Base-by-base conservation (phyloP, 2,329 filamentous ascomycete genomes). In the Coniochaeta hoffmannii region DNA sequence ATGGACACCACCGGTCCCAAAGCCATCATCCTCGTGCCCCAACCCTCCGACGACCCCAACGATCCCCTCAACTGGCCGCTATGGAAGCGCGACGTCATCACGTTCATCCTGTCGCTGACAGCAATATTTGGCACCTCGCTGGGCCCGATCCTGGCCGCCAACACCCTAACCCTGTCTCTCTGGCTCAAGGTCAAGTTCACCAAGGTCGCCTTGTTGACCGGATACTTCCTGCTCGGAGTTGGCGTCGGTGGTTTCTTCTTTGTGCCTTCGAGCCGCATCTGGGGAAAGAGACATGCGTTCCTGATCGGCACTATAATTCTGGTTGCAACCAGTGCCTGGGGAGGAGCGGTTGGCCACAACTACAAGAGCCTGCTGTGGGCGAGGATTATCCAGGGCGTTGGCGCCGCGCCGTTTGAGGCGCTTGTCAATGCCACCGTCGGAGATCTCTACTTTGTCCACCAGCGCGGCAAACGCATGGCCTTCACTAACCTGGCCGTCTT, bases 281-380 rank as follows among this genome's bases (percentile, higher is more conserved):
- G 90, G 89, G 93, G 93, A 36, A 97, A 96, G 71, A 81, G 92
- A 38, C 93, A 97, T 73, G 74, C 91, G 15, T 97, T 96, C 68
- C 72, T 97, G 26, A 63, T 95, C 2, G 91, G 90, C 8, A 85
- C 86, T 49, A 60, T 89, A 50, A 78, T 96, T 56, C 78, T 96
- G 63, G 80, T 95, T 41, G 75, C 80, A 44, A 88, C 87, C 56
- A 89, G 85, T 61, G 82, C 81, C 7, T 97, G 92, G 92, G 91
- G 83, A 24, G 89, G 89, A 30, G 82, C 79, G 0, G 83, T 82
- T 3, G 15, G 6, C 9, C 9, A 22, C 9, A 83, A 83, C 68
- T 94, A 95, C 68, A 76, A 73, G 15, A 89, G 84, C 64, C 76
- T 97, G 58, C 67, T 94, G 4, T 89, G 85, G 72, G 87, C 93